Base-by-base conservation (phyloP, 495 filamentous ascomycete genomes). In the Trichocladium uniseriatum region DNA sequence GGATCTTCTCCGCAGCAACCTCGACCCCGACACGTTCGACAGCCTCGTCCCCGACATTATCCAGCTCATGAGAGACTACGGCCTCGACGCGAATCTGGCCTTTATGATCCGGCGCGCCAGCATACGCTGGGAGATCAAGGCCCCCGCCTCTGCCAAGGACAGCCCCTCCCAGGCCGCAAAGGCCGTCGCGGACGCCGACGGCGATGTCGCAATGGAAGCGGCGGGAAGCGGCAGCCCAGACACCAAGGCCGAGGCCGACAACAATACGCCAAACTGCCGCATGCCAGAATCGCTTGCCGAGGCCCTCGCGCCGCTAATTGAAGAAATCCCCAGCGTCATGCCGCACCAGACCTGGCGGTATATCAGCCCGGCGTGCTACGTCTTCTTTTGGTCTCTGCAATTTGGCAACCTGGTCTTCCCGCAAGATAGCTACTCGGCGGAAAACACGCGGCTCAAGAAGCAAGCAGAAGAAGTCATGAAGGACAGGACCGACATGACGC, bases 361-460 rank as follows among this genome's bases (percentile, higher is more conserved):
- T 9, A 68, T 95, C 37, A 89, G 79, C 38, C 69, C 83, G 2
- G 74, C 80, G 28, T 94, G 95, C 62, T 95, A 88, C 60, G 81
- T 87, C 24, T 86, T 86, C 3, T 99, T 99, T 71, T 99, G 94
- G 94, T 82, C 89, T 40, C 74, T 95, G 14, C 79, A 86, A 19
- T 77, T 89, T 13, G 79, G 83, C 20, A 92, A 97, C 62, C 70
- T 99, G 27, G 73, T 79, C 32, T 77, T 86, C 35, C 84, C 86
- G 1, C 74, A 78, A 45, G 74, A 78, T 37, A 84, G 79, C 43
- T 97, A 97, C 62, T 71, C 82, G 9, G 72, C 77, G 11, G 91
- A 94, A 54, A 78, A 76, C 27, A 74, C 73, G 6, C 73, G 79
- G 6, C 69, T 85, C 36, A 75, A 79, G 48, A 78, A 76, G 39